Conservation (phyloP, 805 yeast genomes). For the Starmerella bombi region DNA sequence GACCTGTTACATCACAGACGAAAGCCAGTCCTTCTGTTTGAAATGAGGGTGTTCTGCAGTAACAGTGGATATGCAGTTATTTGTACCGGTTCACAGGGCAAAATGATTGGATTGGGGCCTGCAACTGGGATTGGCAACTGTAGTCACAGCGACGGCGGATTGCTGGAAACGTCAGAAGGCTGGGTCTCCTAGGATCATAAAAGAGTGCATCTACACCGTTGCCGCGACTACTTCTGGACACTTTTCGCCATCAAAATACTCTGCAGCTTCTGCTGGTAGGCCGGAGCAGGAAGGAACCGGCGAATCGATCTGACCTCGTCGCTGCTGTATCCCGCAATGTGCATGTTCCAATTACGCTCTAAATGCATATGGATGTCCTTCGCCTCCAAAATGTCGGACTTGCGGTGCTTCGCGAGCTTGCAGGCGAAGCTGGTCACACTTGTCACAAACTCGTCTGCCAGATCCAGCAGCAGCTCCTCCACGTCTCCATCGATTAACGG, state of each 20-base stretch:
- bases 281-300: slow-evolving; percentile 29
- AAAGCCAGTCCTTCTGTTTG: no score
- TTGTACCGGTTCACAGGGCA: no score
- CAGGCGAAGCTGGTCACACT: slow-evolving; percentile 90
- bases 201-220: no score
- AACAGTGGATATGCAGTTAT: no score
- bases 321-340: slow-evolving; percentile 83
- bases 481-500: slow-evolving; percentile 86
- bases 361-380: slow-evolving; percentile 83
- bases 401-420: slow-evolving; percentile 86
- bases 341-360: slow-evolving; percentile 87
- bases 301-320: slow-evolving; percentile 64
- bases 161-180: no score
- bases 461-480: slow-evolving; percentile 75
- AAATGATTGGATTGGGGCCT: no score
- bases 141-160: no score
- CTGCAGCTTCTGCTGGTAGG: slow-evolving; percentile 31
- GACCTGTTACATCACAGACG: no score
- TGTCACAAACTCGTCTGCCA: slow-evolving; percentile 90
- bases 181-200: no score
- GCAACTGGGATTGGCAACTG: no score
- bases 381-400: slow-evolving; percentile 72
- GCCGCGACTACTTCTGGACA: slow-evolving; percentile 16
- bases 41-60: no score
- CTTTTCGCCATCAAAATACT: slow-evolving; percentile 25